Percentiles rank a stretch among this genome's conserved stretches.
Evolutionary conservation across 1,139 yeast genomes (phyloP).

Genomic region (Suhomyces bribrorum): DNA sequence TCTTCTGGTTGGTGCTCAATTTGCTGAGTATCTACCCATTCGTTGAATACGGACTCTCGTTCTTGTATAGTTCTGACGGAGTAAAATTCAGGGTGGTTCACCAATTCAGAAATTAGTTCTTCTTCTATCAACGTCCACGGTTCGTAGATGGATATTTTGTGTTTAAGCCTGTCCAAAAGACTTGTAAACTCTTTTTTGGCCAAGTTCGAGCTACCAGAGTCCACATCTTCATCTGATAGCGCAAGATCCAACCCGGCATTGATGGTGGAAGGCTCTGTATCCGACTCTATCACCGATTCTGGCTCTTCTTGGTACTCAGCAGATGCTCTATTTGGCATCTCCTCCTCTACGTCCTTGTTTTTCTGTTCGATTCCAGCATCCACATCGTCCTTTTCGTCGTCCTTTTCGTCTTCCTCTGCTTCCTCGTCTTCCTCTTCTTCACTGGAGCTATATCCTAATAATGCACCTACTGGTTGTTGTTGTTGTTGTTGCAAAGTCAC

Average conservation of each 20-base stretch:
- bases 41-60: conserved; percentile 30
- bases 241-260: conserved; percentile 22
- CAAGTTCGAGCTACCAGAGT: not conserved
- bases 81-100: conserved; percentile 33
- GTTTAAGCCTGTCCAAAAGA: conserved; percentile 27
- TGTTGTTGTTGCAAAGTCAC: not conserved
- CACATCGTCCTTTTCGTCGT: conserved; percentile 11
- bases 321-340: conserved; percentile 2
- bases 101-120: conserved; percentile 32
- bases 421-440: conserved; percentile 13
- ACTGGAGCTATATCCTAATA: conserved; percentile 13
- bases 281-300: too few relatives aligned
- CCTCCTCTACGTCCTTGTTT: conserved; percentile 11
- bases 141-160: conserved; percentile 34
- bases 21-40: conserved; percentile 29
- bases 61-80: conserved; percentile 20
- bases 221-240: conserved; percentile 18
- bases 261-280: too few relatives aligned
- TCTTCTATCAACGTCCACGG: conserved; percentile 46
- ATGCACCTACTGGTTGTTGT: not conserved
- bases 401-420: conserved; percentile 4
- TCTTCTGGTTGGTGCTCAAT: not conserved
- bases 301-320: conserved; percentile 8
- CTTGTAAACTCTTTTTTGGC: conserved; percentile 19
- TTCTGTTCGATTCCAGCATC: conserved; percentile 10